Conservation (phyloP, 202 grass and related monocot genomes). For the Saccharum hybrid region DNA sequence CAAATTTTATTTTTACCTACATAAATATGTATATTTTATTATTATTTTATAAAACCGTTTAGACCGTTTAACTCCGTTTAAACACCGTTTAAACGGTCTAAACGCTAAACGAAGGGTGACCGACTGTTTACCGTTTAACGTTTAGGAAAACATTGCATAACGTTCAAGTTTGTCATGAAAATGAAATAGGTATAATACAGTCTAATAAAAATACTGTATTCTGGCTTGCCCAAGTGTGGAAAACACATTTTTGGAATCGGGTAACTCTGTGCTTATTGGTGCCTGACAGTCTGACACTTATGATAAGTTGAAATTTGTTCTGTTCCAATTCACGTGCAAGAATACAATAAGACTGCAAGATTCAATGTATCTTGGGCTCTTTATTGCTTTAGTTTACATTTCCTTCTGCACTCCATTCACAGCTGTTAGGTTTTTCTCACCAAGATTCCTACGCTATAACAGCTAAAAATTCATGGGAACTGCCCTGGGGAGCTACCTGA, state of each 20-base stretch:
- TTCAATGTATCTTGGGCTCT: constrained; percentile 24
- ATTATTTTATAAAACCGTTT: too few relatives aligned
- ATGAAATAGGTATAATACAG: constrained; percentile 1
- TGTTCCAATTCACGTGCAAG: background rate
- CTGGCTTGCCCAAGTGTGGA: background rate
- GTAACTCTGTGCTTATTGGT: background rate
- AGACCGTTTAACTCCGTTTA: too few relatives aligned
- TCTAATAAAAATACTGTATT: background rate
- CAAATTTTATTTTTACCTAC: too few relatives aligned
- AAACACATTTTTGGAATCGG: background rate
- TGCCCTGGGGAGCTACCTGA: constrained; percentile 75
- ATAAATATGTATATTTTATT: too few relatives aligned
- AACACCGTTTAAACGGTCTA: too few relatives aligned
- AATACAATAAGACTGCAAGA: constrained; percentile 7
- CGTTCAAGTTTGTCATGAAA: constrained; percentile 3
- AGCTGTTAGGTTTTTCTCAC: constrained; percentile 39
- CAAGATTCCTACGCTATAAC: constrained; percentile 41
- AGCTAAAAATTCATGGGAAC: constrained; percentile 89
- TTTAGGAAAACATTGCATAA: too few relatives aligned
- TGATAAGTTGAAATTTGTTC: background rate
- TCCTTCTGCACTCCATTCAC: constrained; percentile 19
- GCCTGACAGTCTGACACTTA: constrained; percentile 23
- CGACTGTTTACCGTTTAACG: too few relatives aligned
- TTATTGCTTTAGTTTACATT: constrained; percentile 18
- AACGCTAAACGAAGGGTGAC: too few relatives aligned